A percentile compares a stretch with the other conserved stretches of the same genome.
These are phyloP conservation scores for Tillandsia leiboldiana DNA, from an alignment of 176 grass and related monocot species.

Conservation along the genomic window DNA sequence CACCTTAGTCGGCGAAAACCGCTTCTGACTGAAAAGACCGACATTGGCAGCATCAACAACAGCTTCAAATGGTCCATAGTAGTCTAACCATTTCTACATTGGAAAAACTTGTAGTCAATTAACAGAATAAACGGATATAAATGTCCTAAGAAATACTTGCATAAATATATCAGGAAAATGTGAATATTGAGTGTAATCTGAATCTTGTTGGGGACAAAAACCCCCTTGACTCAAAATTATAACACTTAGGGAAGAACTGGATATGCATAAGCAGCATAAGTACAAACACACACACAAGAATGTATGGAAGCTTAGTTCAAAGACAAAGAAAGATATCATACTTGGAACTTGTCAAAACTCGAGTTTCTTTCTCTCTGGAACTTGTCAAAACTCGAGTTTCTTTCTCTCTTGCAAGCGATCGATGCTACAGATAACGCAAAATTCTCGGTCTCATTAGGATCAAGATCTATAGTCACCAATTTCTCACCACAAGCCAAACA, in stretches of 20 bases:
- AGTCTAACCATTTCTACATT: conserved; percentile 51
- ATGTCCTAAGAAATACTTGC: background rate
- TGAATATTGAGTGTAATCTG: too few relatives aligned
- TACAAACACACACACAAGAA: background rate
- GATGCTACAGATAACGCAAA: conserved; percentile 46
- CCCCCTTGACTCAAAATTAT: too few relatives aligned
- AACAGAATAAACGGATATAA: background rate
- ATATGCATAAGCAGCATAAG: background rate
- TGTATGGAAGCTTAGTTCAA: background rate
- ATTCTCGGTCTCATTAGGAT: conserved; percentile 48
- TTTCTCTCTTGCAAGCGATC: conserved; percentile 44
- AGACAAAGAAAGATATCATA: conserved; percentile 11
- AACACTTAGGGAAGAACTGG: too few relatives aligned
- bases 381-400: conserved; percentile 41
- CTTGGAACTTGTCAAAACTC: conserved; percentile 58
- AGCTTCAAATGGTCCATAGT: conserved; percentile 51
- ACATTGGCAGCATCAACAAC: conserved; percentile 62
- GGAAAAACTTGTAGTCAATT: conserved; percentile 1
- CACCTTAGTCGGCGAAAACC: conserved; percentile 52
- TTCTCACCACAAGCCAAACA: conserved; percentile 58
- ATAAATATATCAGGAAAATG: background rate
- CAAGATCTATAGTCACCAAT: conserved; percentile 51
- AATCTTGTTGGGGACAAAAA: too few relatives aligned
- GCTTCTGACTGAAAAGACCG: conserved; percentile 43
- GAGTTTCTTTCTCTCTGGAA: conserved; percentile 52